Evolutionary conservation across 2,329 filamentous ascomycete species (phyloP).

Genomic region (Lasiodiplodia hormozganensis): DNA sequence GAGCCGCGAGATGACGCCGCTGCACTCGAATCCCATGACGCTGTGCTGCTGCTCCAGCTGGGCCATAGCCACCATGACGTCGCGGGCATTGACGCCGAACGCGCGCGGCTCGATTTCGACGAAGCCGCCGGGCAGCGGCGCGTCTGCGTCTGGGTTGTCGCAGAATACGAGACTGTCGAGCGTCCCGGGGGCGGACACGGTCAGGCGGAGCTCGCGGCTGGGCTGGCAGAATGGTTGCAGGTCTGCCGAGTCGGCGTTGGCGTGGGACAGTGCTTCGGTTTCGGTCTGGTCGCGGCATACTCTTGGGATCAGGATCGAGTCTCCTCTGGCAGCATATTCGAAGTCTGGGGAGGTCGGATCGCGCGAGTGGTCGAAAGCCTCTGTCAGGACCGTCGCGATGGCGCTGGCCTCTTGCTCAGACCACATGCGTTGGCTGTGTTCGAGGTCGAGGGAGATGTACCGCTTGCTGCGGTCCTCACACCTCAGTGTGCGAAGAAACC

Average conservation of each 20-base stretch:
- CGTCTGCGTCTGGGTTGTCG: slow-evolving; percentile 6
- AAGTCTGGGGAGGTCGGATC: no score
- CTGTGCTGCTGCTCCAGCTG: slow-evolving; percentile 31
- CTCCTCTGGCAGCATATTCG: no score
- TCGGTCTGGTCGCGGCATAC: no score
- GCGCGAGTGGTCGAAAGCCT: no score
- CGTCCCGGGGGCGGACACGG: slow-evolving; percentile 6
- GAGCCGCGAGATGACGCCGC: slow-evolving; percentile 67
- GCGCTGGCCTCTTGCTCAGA: no score
- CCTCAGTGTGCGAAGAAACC: no score
- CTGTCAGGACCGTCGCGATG: no score
- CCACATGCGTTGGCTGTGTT: no score
- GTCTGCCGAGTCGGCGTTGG: neutral
- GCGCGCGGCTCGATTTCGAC: slow-evolving; percentile 33
- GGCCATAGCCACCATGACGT: slow-evolving; percentile 33
- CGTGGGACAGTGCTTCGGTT: no score
- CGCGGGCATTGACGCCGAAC: slow-evolving; percentile 26
- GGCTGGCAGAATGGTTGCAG: neutral
- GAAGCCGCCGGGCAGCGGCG: neutral
- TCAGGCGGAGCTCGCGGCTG: slow-evolving; percentile 12
- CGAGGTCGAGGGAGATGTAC: no score
- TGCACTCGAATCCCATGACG: slow-evolving; percentile 59
- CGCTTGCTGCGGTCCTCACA: no score
- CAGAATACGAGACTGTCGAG: slow-evolving; percentile 13
- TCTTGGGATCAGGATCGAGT: no score